Evolutionary conservation across 768 basidiomycete species (phyloP), one percentile per base, ranked within the genome.

Genomic region (Clitopilus hobsonii): DNA sequence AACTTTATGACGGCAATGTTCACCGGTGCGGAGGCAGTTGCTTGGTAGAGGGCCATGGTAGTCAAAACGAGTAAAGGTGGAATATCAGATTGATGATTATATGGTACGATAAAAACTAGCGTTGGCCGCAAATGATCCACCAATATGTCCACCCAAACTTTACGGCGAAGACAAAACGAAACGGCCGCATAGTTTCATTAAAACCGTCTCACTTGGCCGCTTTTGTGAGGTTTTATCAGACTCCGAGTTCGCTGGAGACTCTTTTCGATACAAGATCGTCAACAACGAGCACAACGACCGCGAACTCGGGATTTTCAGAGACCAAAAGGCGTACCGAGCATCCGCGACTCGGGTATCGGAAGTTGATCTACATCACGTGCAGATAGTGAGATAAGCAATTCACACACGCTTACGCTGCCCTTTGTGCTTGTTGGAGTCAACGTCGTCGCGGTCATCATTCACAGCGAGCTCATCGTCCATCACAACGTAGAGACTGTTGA

Each of bases 1-100:
- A 56, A 95, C 94, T 98, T 98, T 74, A 98, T 97, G 67, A 89
- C 91, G n/a, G 94, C 94, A 65, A 98, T 98, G 73, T 98, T 98
- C 55, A 98, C 94, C 3, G 94, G 94, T 0, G 94, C 94, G 58
- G 94, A 90, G 0, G 86, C 84, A 13, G 94, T 97, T 6, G 93
- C 94, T 74, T 92, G 85, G 75, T 83, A 85, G 61, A 45, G 41
- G 41, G 83, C 62, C 84, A 86, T 87, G 70, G 58, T 63, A 63
- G 66, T 53, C 53, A 50, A 61, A 55, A 56, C 53, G 52, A 64
- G 63, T 59, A 53, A 53, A 24, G 25, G 18, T 13, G 16, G 30
- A 24, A 11, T 27, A 51, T 51, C 49, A 51, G 23, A 56, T 54
- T 50, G 53, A 51, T 49, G 32, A 32, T 30, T 57, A 36, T 54